phyloP scores from a whole-genome alignment of 1,139 yeast species.

The Saccharomyces pastorianus region DNA sequence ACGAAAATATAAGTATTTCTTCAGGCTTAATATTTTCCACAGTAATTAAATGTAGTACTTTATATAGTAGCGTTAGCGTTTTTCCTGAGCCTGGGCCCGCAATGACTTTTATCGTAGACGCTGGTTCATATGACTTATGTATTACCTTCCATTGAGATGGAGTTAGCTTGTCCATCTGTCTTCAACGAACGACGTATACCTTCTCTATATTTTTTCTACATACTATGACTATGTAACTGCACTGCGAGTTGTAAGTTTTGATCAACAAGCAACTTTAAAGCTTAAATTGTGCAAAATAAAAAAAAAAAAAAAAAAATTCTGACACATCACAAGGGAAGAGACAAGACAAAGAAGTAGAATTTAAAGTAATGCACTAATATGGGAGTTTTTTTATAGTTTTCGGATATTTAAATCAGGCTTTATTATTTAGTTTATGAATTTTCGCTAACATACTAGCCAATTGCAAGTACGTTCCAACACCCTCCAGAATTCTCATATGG shows the following conservation, averaged over 20 bases:
- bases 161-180: constrained; percentile 19
- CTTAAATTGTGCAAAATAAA: background rate
- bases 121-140: constrained; percentile 32
- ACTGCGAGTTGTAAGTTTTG: background rate
- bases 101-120: constrained; percentile 41
- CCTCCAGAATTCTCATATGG: constrained; percentile 89
- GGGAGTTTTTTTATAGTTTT: constrained; percentile 35
- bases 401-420: constrained; percentile 35
- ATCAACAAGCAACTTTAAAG: background rate
- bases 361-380: constrained; percentile 37
- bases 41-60: constrained; percentile 44
- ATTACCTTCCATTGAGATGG: constrained; percentile 37
- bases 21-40: constrained; percentile 39
- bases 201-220: background rate
- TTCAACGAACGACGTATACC: background rate
- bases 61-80: constrained; percentile 50
- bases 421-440: constrained; percentile 25
- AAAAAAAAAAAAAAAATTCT: background rate
- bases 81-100: constrained; percentile 81
- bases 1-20: constrained; percentile 53
- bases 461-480: constrained; percentile 82
- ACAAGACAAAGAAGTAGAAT: background rate
- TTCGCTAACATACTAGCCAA: constrained; percentile 76
- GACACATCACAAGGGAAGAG: background rate
- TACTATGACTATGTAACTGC: background rate